These are phyloP conservation scores for Cutaneotrichosporon arboriforme DNA, from an alignment of 1,284 basidiomycete genomes.

Conservation along the genomic window DNA sequence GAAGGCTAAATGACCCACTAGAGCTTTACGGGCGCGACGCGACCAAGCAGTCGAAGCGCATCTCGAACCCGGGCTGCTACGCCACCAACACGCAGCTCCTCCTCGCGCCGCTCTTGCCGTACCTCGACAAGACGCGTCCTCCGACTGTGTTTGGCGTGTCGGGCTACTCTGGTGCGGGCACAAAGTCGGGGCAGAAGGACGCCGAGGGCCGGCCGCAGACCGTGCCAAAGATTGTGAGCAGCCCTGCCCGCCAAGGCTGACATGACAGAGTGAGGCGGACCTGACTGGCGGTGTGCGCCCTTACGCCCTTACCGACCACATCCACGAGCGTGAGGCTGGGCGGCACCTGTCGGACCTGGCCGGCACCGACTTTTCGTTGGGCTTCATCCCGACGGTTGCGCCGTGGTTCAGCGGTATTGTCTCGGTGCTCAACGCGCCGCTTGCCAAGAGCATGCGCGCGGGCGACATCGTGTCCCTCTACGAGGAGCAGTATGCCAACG, in stretches of 20 bases:
- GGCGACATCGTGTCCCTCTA: slow-evolving; percentile 69
- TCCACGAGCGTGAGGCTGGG: slow-evolving; percentile 93
- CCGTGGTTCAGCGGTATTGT: slow-evolving; percentile 98
- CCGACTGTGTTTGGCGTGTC: slow-evolving; percentile 91
- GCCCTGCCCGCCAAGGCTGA: not conserved
- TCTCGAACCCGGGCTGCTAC: slow-evolving; percentile 97
- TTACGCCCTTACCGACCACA: slow-evolving; percentile 92
- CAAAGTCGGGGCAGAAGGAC: slow-evolving; percentile 60
- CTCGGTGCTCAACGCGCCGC: slow-evolving; percentile 74
- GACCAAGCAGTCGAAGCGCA: slow-evolving; percentile 68
- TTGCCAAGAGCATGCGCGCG: slow-evolving; percentile 62
- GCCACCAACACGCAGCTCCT: slow-evolving; percentile 90
- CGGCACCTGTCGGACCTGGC: slow-evolving; percentile 69
- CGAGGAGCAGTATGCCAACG: slow-evolving; percentile 68
- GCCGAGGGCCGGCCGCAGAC: slow-evolving; percentile 66
- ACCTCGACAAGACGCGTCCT: slow-evolving; percentile 59
- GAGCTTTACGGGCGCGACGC: slow-evolving; percentile 79
- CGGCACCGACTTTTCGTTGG: slow-evolving; percentile 57
- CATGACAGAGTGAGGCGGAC: slow-evolving; percentile 55
- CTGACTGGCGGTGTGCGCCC: slow-evolving; percentile 72
- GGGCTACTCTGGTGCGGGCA: slow-evolving; percentile 93
- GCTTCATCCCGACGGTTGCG: slow-evolving; percentile 81
- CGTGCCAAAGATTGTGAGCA: slow-evolving; percentile 67
- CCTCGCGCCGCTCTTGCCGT: slow-evolving; percentile 76
- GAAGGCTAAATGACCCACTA: slow-evolving; percentile 47